Percentiles rank a stretch among this genome's conserved stretches.
phyloP scores from a whole-genome alignment of 805 yeast genomes.

The Metschnikowia aberdeeniae region DNA sequence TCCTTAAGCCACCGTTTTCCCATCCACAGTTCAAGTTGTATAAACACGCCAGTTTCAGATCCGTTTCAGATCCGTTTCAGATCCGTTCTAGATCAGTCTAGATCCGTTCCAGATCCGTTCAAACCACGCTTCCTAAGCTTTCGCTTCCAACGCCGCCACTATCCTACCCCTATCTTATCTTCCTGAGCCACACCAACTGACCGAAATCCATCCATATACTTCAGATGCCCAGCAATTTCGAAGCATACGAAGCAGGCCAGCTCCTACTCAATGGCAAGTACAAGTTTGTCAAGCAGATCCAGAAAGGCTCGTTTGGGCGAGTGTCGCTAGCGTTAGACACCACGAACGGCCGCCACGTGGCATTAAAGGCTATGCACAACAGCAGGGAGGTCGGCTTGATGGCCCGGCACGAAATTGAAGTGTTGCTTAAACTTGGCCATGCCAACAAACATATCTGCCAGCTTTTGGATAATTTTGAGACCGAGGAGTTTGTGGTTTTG shows the following conservation, averaged over 20 bases:
- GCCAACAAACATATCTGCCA: constrained; percentile 54
- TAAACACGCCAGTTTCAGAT: no score
- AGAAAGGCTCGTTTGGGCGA: constrained; percentile 59
- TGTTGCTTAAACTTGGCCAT: constrained; percentile 35
- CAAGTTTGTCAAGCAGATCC: constrained; percentile 41
- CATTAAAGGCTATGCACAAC: constrained; percentile 52
- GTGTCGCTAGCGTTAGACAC: constrained; percentile 51
- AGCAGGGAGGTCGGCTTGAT: constrained; percentile 38
- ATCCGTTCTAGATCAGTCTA: not conserved
- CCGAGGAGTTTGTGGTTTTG: constrained; percentile 47
- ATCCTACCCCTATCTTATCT: no score
- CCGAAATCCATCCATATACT: no score
- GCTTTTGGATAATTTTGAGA: constrained; percentile 54
- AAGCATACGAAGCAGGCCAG: constrained; percentile 36
- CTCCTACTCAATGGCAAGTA: constrained; percentile 37
- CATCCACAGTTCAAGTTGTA: not conserved
- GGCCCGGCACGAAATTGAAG: constrained; percentile 52
- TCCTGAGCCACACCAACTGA: no score
- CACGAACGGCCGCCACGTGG: constrained; percentile 33
- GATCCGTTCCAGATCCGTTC: not conserved
- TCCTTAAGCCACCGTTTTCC: not conserved
- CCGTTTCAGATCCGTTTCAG: no score
- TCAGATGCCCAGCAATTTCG: constrained; percentile 3
- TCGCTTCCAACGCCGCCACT: no score
- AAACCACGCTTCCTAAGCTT: no score